Evolutionary conservation across 257 asterid genomes (phyloP), one percentile per base, ranked within the genome.

Genomic region (Vinca minor): DNA sequence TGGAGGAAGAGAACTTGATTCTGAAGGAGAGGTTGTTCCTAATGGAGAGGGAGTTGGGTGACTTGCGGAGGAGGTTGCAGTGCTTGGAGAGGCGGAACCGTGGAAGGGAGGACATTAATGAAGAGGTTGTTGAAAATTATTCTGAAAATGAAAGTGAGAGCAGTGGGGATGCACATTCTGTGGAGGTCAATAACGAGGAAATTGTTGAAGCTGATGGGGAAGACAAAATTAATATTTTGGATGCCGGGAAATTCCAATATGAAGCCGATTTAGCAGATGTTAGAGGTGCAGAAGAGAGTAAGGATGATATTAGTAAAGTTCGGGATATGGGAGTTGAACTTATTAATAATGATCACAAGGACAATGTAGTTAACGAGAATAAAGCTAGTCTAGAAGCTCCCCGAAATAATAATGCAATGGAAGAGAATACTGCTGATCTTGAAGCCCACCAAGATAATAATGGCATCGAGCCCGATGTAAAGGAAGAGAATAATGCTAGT

Each of bases 21-120:
- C 70, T 87, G 82, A 87, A 87, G 84, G 94, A 87, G 71, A 82
- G 94, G 61, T 65, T 87, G 80, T 87, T 85, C 79, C 57, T 87
- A 74, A 87, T 87, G 89, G 94, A 83, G 69, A 77, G 94, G 74
- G 94, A 87, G 73, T 67, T 85, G 77, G 82, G 73, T 58, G 84
- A 85, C 69, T 48, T 87, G 78, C 79, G 88, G 82, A 79, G 90
- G 83, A 78, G 93, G 77, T 67, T 87, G 87, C 85, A 69, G 71
- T 57, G 66, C 75, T 77, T 87, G 25, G 94, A 85, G 78, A 75
- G 87, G 83, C 78, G 63, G 52, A 72, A 41, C 12, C 73, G 70
- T 61, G 65, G 79, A 4, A 78, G 80, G 9, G 83, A 67, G 38
- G 80, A 70, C 36, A 73, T 72, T 31, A 76, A 77, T 20, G 95